phyloP scores from a whole-genome alignment of 805 yeast species.

The Gaillardinia entomophila region DNA sequence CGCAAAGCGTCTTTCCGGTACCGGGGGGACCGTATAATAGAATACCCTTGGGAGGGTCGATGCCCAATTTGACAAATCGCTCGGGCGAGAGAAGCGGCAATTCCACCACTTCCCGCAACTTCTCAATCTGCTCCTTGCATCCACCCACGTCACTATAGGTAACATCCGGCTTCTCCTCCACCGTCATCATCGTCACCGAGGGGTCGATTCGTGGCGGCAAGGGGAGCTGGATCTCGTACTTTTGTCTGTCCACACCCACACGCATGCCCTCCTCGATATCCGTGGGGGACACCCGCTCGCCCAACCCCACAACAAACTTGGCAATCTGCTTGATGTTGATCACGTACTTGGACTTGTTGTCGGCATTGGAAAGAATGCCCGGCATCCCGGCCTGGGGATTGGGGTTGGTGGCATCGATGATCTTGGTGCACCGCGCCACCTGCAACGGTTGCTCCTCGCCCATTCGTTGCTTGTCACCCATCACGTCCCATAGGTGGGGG shows the following conservation, averaged over 20 bases:
- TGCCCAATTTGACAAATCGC: conserved; percentile 92
- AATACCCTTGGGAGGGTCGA: conserved; percentile 98
- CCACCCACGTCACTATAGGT: conserved; percentile 99
- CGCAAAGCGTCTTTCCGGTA: conserved; percentile 97
- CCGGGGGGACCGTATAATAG: conserved; percentile 97
- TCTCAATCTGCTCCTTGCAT: conserved; percentile 93
- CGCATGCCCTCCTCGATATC: conserved; percentile 99
- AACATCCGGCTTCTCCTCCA: conserved; percentile 98
- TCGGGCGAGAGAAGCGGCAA: conserved; percentile 70
- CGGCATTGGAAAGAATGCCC: conserved; percentile 46
- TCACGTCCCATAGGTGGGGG: conserved; percentile 95
- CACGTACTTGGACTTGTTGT: conserved; percentile 86
- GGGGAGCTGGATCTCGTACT: conserved; percentile 95
- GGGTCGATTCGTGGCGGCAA: conserved; percentile 98
- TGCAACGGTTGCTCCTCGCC: conserved; percentile 93
- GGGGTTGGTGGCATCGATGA: conserved; percentile 58
- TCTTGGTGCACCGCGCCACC: conserved; percentile 98
- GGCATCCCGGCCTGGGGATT: conserved; percentile 22
- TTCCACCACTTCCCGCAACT: conserved; percentile 16
- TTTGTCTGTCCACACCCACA: conserved; percentile 96
- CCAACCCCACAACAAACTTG: conserved; percentile 92
- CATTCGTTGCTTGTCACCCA: conserved; percentile 92
- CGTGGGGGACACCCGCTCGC: conserved; percentile 95
- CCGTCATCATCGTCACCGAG: conserved; percentile 98
- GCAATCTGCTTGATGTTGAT: conserved; percentile 98